Percentiles rank a stretch among this genome's conserved stretches.
Conservation (phyloP, 192 early-diverging fungal genomes). For the Chytriomyces sp. region DNA sequence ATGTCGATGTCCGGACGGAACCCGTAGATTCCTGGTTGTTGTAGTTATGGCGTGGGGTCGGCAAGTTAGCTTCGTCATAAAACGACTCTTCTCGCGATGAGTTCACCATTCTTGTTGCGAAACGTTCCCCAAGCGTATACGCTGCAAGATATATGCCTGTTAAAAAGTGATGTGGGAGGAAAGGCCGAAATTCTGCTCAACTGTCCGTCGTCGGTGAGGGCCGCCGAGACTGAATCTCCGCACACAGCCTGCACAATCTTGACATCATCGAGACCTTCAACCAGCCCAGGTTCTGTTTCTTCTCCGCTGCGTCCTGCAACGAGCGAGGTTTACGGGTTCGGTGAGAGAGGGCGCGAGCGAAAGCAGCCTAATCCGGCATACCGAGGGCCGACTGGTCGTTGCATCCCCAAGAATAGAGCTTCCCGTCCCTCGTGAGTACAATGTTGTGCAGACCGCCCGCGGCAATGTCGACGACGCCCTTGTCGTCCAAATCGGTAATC, state of each 20-base stretch:
- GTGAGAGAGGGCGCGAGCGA: slow-evolving; percentile 21
- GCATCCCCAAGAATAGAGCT: slow-evolving; percentile 94
- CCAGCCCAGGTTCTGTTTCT: slow-evolving; percentile 68
- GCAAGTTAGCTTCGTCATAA: too few species aligned
- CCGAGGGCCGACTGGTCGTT: slow-evolving; percentile 91
- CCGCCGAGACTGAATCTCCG: slow-evolving; percentile 83
- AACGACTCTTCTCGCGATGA: too few species aligned
- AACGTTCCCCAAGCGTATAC: slow-evolving; percentile 92
- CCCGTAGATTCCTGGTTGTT: slow-evolving; percentile 63
- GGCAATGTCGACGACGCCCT: slow-evolving; percentile 74
- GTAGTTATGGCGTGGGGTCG: too few species aligned
- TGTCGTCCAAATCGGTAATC: slow-evolving; percentile 67
- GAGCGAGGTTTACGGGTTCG: slow-evolving; percentile 19
- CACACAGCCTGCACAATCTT: slow-evolving; percentile 76
- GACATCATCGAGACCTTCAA: slow-evolving; percentile 74
- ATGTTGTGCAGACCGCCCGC: slow-evolving; percentile 90
- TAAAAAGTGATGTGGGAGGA: not conserved
- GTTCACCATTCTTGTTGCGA: slow-evolving; percentile 71
- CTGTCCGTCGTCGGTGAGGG: slow-evolving; percentile 73
- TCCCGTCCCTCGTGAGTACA: slow-evolving; percentile 71
- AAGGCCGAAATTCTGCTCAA: slow-evolving; percentile 30
- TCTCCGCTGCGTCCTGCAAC: slow-evolving; percentile 52
- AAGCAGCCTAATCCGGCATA: not conserved
- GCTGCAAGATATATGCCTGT: slow-evolving; percentile 17
- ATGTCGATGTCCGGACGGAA: slow-evolving; percentile 68